Percentiles rank a stretch among this genome's conserved stretches.
phyloP scores from a whole-genome alignment of 257 asterid species.

The Ilex aquifolium region DNA sequence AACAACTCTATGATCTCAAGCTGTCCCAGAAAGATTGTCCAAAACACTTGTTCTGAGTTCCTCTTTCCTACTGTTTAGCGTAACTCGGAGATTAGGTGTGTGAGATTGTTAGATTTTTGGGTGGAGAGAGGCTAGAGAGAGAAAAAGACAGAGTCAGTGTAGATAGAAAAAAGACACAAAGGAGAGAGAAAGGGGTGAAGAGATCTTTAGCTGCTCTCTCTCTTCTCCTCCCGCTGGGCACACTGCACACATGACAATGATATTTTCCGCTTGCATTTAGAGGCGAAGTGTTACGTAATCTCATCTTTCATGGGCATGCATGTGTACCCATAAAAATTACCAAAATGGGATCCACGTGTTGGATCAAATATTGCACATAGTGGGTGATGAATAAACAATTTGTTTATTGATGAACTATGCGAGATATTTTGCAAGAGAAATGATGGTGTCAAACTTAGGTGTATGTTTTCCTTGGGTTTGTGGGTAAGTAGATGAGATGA shows the following conservation, averaged over 20 bases:
- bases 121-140: conserved; percentile 56
- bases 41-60: too few species aligned
- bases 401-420: not conserved
- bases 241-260: conserved; percentile 66
- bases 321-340: too few species aligned
- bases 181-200: conserved; percentile 12
- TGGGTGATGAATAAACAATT: too few species aligned
- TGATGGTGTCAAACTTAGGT: not conserved
- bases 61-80: too few species aligned
- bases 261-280: conserved; percentile 43
- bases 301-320: too few species aligned
- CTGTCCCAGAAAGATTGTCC: too few species aligned
- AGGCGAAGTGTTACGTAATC: conserved; percentile 4
- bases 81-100: too few species aligned
- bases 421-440: not conserved
- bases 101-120: conserved; percentile 28
- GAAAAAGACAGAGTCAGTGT: conserved; percentile 8
- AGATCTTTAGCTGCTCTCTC: conserved; percentile 86
- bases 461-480: not conserved
- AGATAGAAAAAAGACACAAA: conserved; percentile 8
- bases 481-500: too few species aligned
- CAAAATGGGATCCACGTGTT: too few species aligned
- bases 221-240: not conserved
- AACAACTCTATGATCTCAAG: too few species aligned
- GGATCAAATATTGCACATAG: too few species aligned